A percentile compares a stretch with the other conserved stretches of the same genome.
Conservation (phyloP, 768 basidiomycete species). For the Boletus huronensis region DNA sequence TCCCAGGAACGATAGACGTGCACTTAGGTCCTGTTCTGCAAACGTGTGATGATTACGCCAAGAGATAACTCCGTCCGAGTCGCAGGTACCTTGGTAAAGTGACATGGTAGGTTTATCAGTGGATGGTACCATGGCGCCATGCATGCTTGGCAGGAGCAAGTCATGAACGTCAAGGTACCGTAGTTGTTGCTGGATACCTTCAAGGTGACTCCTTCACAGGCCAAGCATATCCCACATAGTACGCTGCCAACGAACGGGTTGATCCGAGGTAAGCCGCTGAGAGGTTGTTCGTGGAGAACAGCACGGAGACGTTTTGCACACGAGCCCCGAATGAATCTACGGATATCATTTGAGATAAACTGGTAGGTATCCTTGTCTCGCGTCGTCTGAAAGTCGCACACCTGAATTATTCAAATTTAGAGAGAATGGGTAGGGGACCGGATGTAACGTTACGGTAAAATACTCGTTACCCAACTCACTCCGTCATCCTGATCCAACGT, state of each 20-base stretch:
- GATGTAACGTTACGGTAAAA: too few species aligned
- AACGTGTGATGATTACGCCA: background rate
- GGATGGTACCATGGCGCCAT: background rate
- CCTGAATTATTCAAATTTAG: background rate
- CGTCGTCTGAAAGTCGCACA: background rate
- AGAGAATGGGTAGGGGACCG: background rate
- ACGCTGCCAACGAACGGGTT: background rate
- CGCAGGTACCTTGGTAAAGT: background rate
- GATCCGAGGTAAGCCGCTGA: background rate
- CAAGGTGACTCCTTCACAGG: background rate
- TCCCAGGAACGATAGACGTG: background rate
- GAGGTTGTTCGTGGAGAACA: background rate
- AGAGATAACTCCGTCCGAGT: background rate
- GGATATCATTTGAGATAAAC: background rate
- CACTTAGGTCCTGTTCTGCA: background rate
- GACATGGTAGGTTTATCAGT: background rate
- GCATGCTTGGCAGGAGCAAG: background rate
- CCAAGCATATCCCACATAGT: background rate
- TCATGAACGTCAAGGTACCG: background rate
- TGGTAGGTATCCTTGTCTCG: background rate
- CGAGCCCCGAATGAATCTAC: background rate
- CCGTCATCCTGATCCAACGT: background rate
- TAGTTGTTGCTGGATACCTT: background rate
- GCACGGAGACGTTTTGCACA: background rate
- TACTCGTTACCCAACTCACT: background rate